Conservation (phyloP, 1,139 yeast species). For the Candida sp. region DNA sequence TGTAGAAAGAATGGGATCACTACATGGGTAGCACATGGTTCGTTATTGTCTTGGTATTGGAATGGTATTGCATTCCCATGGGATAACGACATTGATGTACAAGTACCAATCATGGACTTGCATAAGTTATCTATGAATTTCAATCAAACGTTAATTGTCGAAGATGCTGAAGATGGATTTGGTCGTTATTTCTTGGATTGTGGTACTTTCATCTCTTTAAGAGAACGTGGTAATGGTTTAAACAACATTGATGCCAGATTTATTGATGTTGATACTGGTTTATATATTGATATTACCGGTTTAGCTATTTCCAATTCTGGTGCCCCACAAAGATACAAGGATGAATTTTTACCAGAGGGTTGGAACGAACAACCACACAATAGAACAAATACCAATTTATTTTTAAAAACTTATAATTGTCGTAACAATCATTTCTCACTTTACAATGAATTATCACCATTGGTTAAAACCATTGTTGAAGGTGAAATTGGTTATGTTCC, state of each 20-base stretch:
- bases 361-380: neutral
- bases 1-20: slow-evolving; percentile 38
- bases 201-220: slow-evolving; percentile 28
- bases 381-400: slow-evolving; percentile 12
- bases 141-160: slow-evolving; percentile 37
- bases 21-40: slow-evolving; percentile 46
- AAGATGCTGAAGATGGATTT: slow-evolving; percentile 28
- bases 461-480: slow-evolving; percentile 24
- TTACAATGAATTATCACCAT: slow-evolving; percentile 21
- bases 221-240: slow-evolving; percentile 23
- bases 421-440: slow-evolving; percentile 24
- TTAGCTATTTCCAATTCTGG: slow-evolving; percentile 26
- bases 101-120: slow-evolving; percentile 31
- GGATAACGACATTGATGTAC: slow-evolving; percentile 38
- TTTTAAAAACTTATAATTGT: slow-evolving; percentile 30
- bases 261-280: slow-evolving; percentile 38
- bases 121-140: slow-evolving; percentile 24
- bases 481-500: slow-evolving; percentile 42
- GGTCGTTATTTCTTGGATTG: slow-evolving; percentile 35
- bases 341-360: slow-evolving; percentile 9
- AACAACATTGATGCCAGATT: slow-evolving; percentile 41
- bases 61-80: slow-evolving; percentile 36
- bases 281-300: slow-evolving; percentile 38
- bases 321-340: slow-evolving; percentile 18
- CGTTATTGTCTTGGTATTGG: slow-evolving; percentile 42